Base-by-base conservation (phyloP, 164 flowering plant species). In the Macadamia tetraphylla region DNA sequence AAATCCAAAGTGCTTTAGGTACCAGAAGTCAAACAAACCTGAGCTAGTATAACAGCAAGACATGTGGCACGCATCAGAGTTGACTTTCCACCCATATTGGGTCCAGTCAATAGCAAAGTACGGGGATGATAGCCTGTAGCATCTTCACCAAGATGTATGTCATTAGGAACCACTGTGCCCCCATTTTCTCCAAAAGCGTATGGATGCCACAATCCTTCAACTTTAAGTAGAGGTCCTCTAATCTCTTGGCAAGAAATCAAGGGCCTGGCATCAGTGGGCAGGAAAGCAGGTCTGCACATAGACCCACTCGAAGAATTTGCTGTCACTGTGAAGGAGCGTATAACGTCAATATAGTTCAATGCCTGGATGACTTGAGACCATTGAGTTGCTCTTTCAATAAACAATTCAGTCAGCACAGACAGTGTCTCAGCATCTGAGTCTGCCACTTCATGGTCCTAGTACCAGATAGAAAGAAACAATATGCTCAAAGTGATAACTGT, bases 21-120 rank as follows among this genome's bases (percentile, higher is more conserved):
- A 56, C 60, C 43, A 49, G 35, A 71, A 63, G 17, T 48, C 62
- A 51, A 73, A 70, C 77, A 70, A 71, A 95, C 99, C 97, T 95
- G 98, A 29, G 98, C 90, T 63, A 95, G 69, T 67, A 95, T 76
- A 69, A 92, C 97, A 68, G 93, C 90, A 6, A 91, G 77, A 79
- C 99, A 92, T 17, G 94, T 84, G 42, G 98, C 86, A 71, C 99
- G 96, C 58, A 95, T 77, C 74, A 95, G 89, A n/a, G 99, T 95
- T 64, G 99, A 95, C 73, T 95, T 95, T 42, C 98, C 99, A 67
- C 99, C 98, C 99, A 95, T 95, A 73, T 95, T 95, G 40, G 99
- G 99, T 66, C 98, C 98, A 67, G 99, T 95, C 82, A 95, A 75
- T 42, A 95, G 77, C 78, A 94, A 81, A 60, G 91, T 74, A 32